These are phyloP conservation scores for Psilocybe cyanescens DNA, from an alignment of 768 basidiomycete genomes.

Conservation along the genomic window DNA sequence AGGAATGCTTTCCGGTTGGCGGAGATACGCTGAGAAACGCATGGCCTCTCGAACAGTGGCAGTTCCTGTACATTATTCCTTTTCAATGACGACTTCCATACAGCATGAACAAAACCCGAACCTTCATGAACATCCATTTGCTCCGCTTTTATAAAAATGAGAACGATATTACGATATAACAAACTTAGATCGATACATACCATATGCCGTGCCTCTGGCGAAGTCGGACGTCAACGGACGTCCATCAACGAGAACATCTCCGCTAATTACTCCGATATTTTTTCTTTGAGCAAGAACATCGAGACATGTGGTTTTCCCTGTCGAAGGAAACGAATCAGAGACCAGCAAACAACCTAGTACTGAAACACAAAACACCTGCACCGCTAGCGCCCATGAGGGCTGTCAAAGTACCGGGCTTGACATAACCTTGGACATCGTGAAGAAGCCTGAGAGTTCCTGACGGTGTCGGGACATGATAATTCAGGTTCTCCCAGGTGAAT, in stretches of 20 bases:
- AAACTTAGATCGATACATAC: conserved; percentile 38
- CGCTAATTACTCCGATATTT: conserved; percentile 68
- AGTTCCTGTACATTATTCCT: conserved; percentile 41
- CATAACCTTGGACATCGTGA: conserved; percentile 78
- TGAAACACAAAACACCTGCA: conserved; percentile 49
- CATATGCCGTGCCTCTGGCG: conserved; percentile 76
- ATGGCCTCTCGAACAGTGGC: conserved; percentile 83
- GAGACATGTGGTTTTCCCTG: conserved; percentile 77
- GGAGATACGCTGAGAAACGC: too few relatives aligned
- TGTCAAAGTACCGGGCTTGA: conserved; percentile 86
- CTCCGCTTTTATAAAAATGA: conserved; percentile 49
- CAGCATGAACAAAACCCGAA: background rate
- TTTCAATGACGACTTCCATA: background rate
- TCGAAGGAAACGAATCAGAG: conserved; percentile 13
- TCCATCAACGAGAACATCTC: conserved; percentile 69
- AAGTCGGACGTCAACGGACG: conserved; percentile 59
- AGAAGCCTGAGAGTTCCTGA: conserved; percentile 65
- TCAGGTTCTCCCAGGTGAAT: conserved; percentile 84
- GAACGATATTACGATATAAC: conserved; percentile 12
- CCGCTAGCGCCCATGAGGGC: conserved; percentile 90
- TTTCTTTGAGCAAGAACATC: conserved; percentile 77
- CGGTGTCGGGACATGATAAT: conserved; percentile 75
- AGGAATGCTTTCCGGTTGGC: too few relatives aligned
- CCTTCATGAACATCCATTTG: conserved; percentile 88
- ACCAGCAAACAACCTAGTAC: background rate